Conservation (phyloP, 192 early-diverging fungal genomes). For the Rhizophlyctis rosea region DNA sequence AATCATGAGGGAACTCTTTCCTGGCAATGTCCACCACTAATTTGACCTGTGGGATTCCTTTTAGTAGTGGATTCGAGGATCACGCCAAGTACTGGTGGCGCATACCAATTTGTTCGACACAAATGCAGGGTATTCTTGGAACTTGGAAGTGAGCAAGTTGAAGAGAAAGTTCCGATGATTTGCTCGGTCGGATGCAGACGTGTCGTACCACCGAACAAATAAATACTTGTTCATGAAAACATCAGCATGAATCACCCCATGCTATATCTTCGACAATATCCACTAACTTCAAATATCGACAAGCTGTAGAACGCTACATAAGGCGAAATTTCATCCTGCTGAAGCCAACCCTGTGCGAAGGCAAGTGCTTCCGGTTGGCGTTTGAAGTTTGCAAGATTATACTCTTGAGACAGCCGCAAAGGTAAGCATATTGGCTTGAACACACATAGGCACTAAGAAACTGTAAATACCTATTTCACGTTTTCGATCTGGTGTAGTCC, state of each 20-base stretch:
- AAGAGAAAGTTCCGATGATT: neutral
- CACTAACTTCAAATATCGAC: slow-evolving; percentile 7
- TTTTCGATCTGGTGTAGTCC: too few relatives aligned
- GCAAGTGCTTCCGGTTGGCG: neutral
- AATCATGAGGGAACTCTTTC: slow-evolving; percentile 8
- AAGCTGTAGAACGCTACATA: slow-evolving; percentile 10
- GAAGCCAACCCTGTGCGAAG: slow-evolving; percentile 7
- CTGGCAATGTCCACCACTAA: slow-evolving; percentile 1
- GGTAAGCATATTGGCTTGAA: neutral
- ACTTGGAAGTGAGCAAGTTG: neutral
- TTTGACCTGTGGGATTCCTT: neutral
- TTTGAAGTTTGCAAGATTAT: neutral
- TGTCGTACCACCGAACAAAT: neutral
- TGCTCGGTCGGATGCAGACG: neutral
- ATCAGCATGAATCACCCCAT: neutral
- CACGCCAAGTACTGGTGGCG: neutral
- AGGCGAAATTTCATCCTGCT: neutral
- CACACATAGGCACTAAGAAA: neutral
- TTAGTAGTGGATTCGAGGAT: neutral
- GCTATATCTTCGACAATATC: neutral
- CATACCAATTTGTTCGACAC: slow-evolving; percentile 7
- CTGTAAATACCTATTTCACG: too few relatives aligned
- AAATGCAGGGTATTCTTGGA: neutral
- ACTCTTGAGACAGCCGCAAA: slow-evolving; percentile 5
- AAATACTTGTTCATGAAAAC: neutral